Conservation (phyloP, 345 rosid genomes). For the Pistacia integerrima region DNA sequence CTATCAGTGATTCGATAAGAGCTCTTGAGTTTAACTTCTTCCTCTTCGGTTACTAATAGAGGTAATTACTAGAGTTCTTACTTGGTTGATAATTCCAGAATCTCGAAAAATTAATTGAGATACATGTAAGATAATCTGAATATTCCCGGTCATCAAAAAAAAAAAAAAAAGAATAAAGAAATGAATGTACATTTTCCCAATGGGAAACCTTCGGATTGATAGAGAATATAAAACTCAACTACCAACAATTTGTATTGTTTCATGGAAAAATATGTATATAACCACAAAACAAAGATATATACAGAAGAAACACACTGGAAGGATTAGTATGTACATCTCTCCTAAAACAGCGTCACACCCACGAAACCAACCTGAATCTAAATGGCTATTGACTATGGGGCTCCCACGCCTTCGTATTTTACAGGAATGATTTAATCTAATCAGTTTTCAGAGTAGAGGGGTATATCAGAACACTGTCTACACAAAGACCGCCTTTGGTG, state of each 20-base stretch:
- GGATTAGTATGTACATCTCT: neutral
- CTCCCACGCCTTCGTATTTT: neutral
- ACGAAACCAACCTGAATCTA: neutral
- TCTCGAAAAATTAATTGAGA: no score
- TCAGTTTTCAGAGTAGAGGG: constrained; percentile 45
- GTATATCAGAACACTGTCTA: constrained; percentile 65
- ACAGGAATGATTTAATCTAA: constrained; percentile 38
- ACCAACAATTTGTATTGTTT: neutral
- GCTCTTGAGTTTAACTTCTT: no score
- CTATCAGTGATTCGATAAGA: no score
- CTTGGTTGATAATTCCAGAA: no score
- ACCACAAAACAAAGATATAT: neutral
- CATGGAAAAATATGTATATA: neutral
- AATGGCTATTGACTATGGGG: neutral
- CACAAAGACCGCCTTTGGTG: constrained; percentile 88
- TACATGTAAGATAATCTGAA: no score
- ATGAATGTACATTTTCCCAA: no score
- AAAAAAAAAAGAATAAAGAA: no score
- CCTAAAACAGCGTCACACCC: neutral
- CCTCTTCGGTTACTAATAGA: no score
- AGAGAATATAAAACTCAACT: no score
- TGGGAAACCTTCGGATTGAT: no score
- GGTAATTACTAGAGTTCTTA: no score
- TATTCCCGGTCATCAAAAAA: no score
- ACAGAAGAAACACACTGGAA: neutral